Evolutionary conservation across 306 rosid species (phyloP).

Genomic region (Sicyos edulis): DNA sequence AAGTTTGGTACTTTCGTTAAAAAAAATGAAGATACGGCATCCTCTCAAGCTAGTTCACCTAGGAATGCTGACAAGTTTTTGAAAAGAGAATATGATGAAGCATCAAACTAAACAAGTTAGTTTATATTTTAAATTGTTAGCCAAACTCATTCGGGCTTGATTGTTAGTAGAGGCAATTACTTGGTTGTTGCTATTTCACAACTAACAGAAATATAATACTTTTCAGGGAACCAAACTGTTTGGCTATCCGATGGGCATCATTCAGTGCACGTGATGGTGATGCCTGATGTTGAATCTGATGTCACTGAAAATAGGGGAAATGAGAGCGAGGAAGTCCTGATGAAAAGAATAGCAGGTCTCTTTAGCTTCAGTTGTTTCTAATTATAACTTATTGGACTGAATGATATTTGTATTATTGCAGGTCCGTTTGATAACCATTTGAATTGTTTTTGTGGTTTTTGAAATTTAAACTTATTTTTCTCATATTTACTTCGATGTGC

Average conservation of each 20-base stretch:
- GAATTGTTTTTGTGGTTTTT: too few species aligned
- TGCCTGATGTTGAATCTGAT: slow-evolving; percentile 43
- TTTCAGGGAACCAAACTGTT: slow-evolving; percentile 63
- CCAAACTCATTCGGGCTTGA: slow-evolving; percentile 6
- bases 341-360: slow-evolving; percentile 54
- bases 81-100: slow-evolving; percentile 4
- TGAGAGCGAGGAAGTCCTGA: slow-evolving; percentile 44
- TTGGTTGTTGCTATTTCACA: background rate
- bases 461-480: too few species aligned
- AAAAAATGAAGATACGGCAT: background rate
- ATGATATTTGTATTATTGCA: background rate
- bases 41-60: background rate
- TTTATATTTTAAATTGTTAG: background rate
- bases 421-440: too few species aligned
- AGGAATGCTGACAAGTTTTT: background rate
- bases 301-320: slow-evolving; percentile 37
- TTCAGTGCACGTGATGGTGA: slow-evolving; percentile 53
- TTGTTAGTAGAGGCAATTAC: background rate
- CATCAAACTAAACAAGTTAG: slow-evolving; percentile 8
- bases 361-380: slow-evolving; percentile 1
- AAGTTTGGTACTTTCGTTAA: too few species aligned
- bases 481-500: too few species aligned
- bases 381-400: slow-evolving; percentile 3
- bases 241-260: slow-evolving; percentile 81
- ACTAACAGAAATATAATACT: background rate